These are phyloP conservation scores for Dryadomyces quercivorus DNA, from an alignment of 2,329 filamentous ascomycete species.

Conservation along the genomic window DNA sequence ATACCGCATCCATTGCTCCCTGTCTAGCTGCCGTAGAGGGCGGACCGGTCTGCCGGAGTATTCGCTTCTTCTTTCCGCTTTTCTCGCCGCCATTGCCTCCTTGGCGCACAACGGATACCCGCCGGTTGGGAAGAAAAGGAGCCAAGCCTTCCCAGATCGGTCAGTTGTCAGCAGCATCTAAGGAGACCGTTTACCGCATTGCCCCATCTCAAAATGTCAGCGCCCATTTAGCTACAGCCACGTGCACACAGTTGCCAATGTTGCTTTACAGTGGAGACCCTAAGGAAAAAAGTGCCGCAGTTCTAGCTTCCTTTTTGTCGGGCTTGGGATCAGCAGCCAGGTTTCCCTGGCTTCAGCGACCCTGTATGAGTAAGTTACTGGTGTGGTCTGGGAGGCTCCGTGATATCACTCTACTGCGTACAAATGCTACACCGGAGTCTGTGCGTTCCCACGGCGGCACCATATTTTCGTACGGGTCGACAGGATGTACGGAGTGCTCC, in stretches of 20 bases:
- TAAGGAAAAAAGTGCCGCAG: slow-evolving; percentile 12
- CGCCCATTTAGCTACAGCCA: slow-evolving; percentile 21
- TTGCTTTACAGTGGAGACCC: slow-evolving; percentile 16
- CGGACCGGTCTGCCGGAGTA: not conserved
- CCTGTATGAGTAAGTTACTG: not conserved
- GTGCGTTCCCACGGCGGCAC: not conserved
- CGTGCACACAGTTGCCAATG: slow-evolving; percentile 17
- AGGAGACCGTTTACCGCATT: not conserved
- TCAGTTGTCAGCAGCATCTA: not conserved
- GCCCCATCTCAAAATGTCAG: not conserved
- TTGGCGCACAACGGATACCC: not conserved
- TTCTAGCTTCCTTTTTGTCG: slow-evolving; percentile 12
- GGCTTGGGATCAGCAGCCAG: slow-evolving; percentile 5
- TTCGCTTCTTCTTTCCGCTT: not conserved
- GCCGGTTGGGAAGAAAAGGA: not conserved
- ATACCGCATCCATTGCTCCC: no score
- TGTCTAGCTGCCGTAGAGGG: no score
- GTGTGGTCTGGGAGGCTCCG: not conserved
- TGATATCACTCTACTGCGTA: not conserved
- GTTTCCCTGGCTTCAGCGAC: slow-evolving; percentile 10
- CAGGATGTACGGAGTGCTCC: not conserved
- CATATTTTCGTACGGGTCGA: not conserved
- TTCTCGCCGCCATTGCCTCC: not conserved
- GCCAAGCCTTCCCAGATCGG: not conserved
- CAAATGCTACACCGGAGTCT: slow-evolving; percentile 1